phyloP scores from a whole-genome alignment of 805 yeast species.

The Kluyveromyces dobzhanskii region DNA sequence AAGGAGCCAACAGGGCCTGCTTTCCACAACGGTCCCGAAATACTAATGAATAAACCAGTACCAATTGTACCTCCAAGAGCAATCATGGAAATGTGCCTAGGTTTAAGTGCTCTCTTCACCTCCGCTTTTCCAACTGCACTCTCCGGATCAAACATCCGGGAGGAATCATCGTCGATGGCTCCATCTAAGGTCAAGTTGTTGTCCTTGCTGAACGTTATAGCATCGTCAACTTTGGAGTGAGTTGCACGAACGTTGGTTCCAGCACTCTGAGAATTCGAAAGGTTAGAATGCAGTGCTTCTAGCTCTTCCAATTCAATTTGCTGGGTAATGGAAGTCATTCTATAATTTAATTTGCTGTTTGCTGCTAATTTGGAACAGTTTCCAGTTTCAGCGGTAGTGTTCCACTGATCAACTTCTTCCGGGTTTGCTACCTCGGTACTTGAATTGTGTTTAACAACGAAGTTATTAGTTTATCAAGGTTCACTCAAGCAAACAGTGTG shows the following conservation, averaged over 20 bases:
- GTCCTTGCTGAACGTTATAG: not conserved
- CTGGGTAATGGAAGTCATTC: conserved; percentile 10
- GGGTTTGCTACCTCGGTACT: too few species aligned
- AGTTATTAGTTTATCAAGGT: too few species aligned
- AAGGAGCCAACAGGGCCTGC: conserved; percentile 68
- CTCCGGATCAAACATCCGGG: conserved; percentile 1
- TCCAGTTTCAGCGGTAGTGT: too few species aligned
- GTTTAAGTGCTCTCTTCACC: conserved; percentile 52
- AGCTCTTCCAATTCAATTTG: conserved; percentile 10
- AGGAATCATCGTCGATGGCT: conserved; percentile 10
- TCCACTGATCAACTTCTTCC: too few species aligned
- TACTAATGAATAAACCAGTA: conserved; percentile 66
- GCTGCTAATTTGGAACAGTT: too few species aligned
- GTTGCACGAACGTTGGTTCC: not conserved
- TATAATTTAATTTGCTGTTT: not conserved
- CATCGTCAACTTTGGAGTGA: not conserved
- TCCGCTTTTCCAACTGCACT: conserved; percentile 31
- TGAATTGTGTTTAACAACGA: too few species aligned
- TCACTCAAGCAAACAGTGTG: too few species aligned
- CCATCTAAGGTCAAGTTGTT: conserved; percentile 4
- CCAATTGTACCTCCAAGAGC: conserved; percentile 79
- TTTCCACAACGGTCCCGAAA: conserved; percentile 41
- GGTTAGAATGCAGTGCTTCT: conserved; percentile 1
- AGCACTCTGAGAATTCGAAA: not conserved
- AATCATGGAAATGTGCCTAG: conserved; percentile 65